Conservation (phyloP, 2,329 filamentous ascomycete genomes). For the Aureobasidium namibiae region DNA sequence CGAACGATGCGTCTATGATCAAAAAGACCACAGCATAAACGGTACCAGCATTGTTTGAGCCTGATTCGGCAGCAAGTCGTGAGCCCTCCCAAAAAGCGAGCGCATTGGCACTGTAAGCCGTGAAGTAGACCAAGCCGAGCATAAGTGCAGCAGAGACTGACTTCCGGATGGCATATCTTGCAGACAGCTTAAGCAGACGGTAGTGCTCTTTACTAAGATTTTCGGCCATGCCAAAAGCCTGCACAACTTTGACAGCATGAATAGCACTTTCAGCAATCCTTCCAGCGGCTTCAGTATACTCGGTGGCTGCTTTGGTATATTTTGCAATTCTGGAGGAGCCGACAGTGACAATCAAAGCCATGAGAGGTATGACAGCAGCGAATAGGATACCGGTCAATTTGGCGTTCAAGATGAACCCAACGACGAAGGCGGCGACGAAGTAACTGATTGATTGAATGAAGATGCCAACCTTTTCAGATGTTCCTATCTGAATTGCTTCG, state of each 20-base stretch:
- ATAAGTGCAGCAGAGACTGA: conserved; percentile 33
- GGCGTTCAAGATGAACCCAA: conserved; percentile 38
- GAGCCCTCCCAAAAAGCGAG: conserved; percentile 40
- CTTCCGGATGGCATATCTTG: conserved; percentile 33
- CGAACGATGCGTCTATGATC: conserved; percentile 55
- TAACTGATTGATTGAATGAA: conserved; percentile 40
- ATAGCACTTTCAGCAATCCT: conserved; percentile 39
- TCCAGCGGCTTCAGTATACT: conserved; percentile 35
- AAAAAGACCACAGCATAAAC: conserved; percentile 58
- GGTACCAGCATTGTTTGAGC: conserved; percentile 37
- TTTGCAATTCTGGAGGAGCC: conserved; percentile 36
- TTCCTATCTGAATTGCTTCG: conserved; percentile 38
- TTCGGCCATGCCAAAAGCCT: conserved; percentile 39
- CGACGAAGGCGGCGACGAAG: conserved; percentile 37
- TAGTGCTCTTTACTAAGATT: conserved; percentile 32
- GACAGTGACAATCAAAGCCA: conserved; percentile 34
- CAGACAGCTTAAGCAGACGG: conserved; percentile 26
- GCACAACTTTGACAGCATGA: conserved; percentile 38
- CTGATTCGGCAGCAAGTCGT: conserved; percentile 19
- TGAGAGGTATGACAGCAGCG: conserved; percentile 41
- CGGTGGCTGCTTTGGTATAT: conserved; percentile 30
- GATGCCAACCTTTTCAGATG: conserved; percentile 40
- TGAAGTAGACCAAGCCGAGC: conserved; percentile 37
- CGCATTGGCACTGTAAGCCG: conserved; percentile 38
- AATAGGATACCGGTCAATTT: conserved; percentile 36